These are phyloP conservation scores for Exophiala calicioides DNA, from an alignment of 2,329 filamentous ascomycete genomes.

Conservation along the genomic window DNA sequence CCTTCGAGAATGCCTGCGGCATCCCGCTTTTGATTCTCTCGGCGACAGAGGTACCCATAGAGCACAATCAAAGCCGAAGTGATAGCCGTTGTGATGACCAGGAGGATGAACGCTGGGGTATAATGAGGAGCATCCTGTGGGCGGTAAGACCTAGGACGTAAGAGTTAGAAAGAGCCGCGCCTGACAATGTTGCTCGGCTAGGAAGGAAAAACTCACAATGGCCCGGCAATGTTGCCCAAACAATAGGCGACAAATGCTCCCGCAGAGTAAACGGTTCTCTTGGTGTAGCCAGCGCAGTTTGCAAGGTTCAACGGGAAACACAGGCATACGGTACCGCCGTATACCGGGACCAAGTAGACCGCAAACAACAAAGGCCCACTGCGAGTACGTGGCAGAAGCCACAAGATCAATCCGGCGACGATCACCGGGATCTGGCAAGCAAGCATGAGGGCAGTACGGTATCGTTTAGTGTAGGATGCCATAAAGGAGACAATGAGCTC, in stretches of 20 bases:
- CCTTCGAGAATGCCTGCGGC: constrained; percentile 42
- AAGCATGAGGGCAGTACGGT: constrained; percentile 41
- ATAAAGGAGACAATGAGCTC: constrained; percentile 54
- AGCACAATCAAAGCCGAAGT: constrained; percentile 33
- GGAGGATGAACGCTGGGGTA: constrained; percentile 37
- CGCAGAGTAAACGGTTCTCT: constrained; percentile 27
- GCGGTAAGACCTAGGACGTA: too few relatives aligned
- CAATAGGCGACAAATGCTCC: constrained; percentile 29
- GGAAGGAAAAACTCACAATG: too few relatives aligned
- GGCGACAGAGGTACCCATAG: constrained; percentile 26
- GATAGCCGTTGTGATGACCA: constrained; percentile 14
- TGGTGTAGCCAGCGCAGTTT: constrained; percentile 32
- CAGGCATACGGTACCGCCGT: constrained; percentile 51
- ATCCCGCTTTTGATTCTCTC: constrained; percentile 25
- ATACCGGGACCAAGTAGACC: constrained; percentile 50
- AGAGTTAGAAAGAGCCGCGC: too few relatives aligned
- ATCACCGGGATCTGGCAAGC: constrained; percentile 42
- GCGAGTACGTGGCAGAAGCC: constrained; percentile 43
- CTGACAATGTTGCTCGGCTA: too few relatives aligned
- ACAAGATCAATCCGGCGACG: constrained; percentile 45
- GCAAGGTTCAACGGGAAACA: constrained; percentile 53
- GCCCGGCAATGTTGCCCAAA: constrained; percentile 43
- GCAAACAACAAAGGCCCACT: constrained; percentile 52
- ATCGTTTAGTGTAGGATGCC: constrained; percentile 40
- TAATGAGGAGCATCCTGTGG: constrained; percentile 37